Evolutionary conservation across 2,329 filamentous ascomycete species (phyloP).

Genomic region (Alternaria consortialis): DNA sequence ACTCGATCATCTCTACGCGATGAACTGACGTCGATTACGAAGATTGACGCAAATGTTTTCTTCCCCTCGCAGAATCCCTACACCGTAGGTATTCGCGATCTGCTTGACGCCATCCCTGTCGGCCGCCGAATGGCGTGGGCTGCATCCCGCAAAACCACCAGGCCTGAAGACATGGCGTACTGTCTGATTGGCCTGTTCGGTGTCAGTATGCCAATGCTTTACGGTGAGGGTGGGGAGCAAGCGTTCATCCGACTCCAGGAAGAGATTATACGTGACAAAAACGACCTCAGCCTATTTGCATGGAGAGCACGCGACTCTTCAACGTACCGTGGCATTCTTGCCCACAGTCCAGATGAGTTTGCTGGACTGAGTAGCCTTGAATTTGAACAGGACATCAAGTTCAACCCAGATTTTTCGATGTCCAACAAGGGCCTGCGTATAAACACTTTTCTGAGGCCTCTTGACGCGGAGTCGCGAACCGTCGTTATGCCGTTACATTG

Average conservation of each 20-base stretch:
- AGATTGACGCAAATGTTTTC: neutral
- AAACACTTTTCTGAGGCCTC: neutral
- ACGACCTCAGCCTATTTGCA: neutral
- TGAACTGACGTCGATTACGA: neutral
- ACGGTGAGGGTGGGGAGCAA: slow-evolving; percentile 34
- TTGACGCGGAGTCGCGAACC: neutral
- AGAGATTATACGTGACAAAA: neutral
- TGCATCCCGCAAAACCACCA: slow-evolving; percentile 11
- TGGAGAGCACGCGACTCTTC: neutral
- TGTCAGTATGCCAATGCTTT: slow-evolving; percentile 36
- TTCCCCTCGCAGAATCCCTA: neutral
- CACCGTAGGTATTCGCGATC: neutral
- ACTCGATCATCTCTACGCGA: neutral
- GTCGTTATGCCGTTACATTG: neutral
- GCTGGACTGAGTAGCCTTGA: neutral
- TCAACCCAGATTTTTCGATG: neutral
- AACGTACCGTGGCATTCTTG: neutral
- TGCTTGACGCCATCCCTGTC: neutral
- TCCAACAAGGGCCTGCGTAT: neutral
- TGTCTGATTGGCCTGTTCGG: slow-evolving; percentile 40
- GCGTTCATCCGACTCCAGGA: slow-evolving; percentile 26
- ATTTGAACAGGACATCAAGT: neutral
- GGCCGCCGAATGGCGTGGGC: slow-evolving; percentile 13
- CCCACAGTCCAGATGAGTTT: neutral
- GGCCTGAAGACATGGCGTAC: slow-evolving; percentile 40